phyloP scores from a whole-genome alignment of 1,284 basidiomycete species.

The Cryptococcus sp. region DNA sequence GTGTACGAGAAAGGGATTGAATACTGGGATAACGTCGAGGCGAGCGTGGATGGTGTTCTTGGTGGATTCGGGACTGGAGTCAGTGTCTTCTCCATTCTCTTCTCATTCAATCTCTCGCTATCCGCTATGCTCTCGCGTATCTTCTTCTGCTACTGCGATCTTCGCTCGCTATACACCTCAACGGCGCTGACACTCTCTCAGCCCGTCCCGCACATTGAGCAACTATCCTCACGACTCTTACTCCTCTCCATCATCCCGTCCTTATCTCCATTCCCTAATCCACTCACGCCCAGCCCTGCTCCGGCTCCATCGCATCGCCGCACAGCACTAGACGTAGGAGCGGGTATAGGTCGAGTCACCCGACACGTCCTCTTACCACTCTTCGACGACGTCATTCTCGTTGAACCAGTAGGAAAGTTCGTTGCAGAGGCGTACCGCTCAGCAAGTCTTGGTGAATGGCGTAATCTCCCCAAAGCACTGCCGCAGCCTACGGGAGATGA shows the following conservation, averaged over 20 bases:
- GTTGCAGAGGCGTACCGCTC: conserved; percentile 66
- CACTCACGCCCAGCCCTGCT: conserved; percentile 52
- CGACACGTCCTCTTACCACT: conserved; percentile 79
- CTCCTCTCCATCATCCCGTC: conserved; percentile 75
- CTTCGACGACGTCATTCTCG: conserved; percentile 77
- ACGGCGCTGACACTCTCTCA: conserved; percentile 40
- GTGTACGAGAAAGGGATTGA: conserved; percentile 54
- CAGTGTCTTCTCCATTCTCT: conserved; percentile 20
- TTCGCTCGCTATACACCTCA: not conserved
- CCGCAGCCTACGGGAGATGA: conserved; percentile 9
- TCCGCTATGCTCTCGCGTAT: too few species aligned
- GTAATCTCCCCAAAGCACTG: conserved; percentile 53
- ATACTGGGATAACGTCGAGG: conserved; percentile 55
- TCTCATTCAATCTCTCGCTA: not conserved
- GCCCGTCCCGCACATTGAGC: conserved; percentile 83
- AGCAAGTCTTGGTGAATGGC: conserved; percentile 61
- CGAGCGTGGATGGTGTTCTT: conserved; percentile 55
- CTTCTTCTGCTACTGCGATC: not conserved
- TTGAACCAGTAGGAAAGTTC: conserved; percentile 81
- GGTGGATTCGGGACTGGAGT: conserved; percentile 55
- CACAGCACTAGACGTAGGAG: conserved; percentile 79
- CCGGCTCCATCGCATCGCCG: conserved; percentile 51
- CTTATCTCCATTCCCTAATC: conserved; percentile 71
- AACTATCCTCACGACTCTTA: conserved; percentile 82
- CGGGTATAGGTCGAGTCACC: conserved; percentile 89